These are phyloP conservation scores for Russula ochroleuca DNA, from an alignment of 768 basidiomycete species.

Conservation along the genomic window DNA sequence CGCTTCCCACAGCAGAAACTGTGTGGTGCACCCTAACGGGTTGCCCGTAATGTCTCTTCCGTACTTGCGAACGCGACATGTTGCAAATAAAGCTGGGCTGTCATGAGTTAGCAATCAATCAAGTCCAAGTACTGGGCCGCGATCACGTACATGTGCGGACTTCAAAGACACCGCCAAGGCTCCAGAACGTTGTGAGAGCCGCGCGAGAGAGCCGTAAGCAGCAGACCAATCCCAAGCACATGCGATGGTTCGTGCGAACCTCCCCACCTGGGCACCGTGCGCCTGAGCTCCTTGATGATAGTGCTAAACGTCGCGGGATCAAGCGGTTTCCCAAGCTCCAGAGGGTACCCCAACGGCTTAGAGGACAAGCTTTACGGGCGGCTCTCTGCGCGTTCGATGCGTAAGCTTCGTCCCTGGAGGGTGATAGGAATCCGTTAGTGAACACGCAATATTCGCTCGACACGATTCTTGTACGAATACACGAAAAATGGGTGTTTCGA, in stretches of 20 bases:
- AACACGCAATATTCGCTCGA: not conserved
- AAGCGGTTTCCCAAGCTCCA: constrained; percentile 2
- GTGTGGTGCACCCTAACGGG: not conserved
- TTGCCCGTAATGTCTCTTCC: constrained; percentile 13
- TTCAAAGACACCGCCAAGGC: constrained; percentile 19
- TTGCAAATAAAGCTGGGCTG: constrained; percentile 4
- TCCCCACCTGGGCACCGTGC: constrained; percentile 3
- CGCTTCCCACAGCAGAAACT: constrained; percentile 19
- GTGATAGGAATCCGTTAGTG: constrained; percentile 11
- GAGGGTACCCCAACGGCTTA: not conserved
- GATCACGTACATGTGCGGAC: constrained; percentile 14
- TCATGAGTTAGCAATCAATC: not conserved
- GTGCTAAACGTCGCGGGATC: not conserved
- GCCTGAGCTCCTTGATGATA: constrained; percentile 10
- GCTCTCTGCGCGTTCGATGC: not conserved
- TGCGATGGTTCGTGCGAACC: constrained; percentile 8
- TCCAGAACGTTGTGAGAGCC: constrained; percentile 18
- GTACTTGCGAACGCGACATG: constrained; percentile 20
- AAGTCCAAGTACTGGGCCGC: too few relatives aligned
- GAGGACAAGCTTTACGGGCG: not conserved
- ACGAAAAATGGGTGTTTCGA: constrained; percentile 16
- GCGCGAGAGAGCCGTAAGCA: not conserved
- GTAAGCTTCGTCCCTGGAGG: not conserved
- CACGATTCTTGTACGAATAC: constrained; percentile 10
- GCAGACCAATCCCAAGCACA: constrained; percentile 14